A percentile compares a stretch with the other conserved stretches of the same genome.
phyloP scores from a whole-genome alignment of 352 stramenopile genomes.

The Phytophthora pisi region DNA sequence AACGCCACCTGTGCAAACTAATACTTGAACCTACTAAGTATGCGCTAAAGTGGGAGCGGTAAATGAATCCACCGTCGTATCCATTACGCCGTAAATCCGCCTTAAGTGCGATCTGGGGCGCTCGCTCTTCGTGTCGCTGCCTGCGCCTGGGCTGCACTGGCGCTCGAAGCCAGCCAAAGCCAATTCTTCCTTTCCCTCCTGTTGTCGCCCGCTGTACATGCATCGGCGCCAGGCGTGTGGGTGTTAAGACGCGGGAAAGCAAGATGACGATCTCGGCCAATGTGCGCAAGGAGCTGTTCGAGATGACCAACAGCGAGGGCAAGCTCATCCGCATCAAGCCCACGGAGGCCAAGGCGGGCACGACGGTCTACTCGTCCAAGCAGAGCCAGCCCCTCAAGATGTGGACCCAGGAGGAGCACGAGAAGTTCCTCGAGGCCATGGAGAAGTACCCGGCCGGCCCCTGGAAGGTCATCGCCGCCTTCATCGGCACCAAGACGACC shows the following conservation, averaged over 20 bases:
- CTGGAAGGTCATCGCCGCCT: slow-evolving; percentile 84
- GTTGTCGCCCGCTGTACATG: slow-evolving; percentile 26
- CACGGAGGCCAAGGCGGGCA: slow-evolving; percentile 83
- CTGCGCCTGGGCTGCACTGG: slow-evolving; percentile 32
- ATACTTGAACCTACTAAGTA: no score
- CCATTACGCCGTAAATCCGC: slow-evolving; percentile 12
- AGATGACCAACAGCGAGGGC: slow-evolving; percentile 78
- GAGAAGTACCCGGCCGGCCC: slow-evolving; percentile 85
- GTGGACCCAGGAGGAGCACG: slow-evolving; percentile 87
- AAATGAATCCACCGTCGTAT: slow-evolving; percentile 30
- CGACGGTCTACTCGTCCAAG: slow-evolving; percentile 85
- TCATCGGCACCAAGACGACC: slow-evolving; percentile 85
- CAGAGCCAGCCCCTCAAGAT: slow-evolving; percentile 86
- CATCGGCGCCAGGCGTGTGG: slow-evolving; percentile 21
- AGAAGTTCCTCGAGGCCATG: slow-evolving; percentile 87
- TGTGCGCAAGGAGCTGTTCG: slow-evolving; percentile 86
- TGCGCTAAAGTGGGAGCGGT: no score
- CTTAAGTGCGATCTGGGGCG: slow-evolving; percentile 55
- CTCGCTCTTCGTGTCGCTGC: slow-evolving; percentile 30
- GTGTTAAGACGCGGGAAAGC: slow-evolving; percentile 29
- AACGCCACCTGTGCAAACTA: no score
- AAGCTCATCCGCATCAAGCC: slow-evolving; percentile 88
- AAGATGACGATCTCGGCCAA: slow-evolving; percentile 88
- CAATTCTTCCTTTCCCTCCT: slow-evolving; percentile 43
- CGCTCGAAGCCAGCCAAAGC: slow-evolving; percentile 25